A percentile compares a stretch with the other conserved stretches of the same genome.
These are phyloP conservation scores for Tetracladium maxilliforme DNA, from an alignment of 2,329 filamentous ascomycete species.

Conservation along the genomic window DNA sequence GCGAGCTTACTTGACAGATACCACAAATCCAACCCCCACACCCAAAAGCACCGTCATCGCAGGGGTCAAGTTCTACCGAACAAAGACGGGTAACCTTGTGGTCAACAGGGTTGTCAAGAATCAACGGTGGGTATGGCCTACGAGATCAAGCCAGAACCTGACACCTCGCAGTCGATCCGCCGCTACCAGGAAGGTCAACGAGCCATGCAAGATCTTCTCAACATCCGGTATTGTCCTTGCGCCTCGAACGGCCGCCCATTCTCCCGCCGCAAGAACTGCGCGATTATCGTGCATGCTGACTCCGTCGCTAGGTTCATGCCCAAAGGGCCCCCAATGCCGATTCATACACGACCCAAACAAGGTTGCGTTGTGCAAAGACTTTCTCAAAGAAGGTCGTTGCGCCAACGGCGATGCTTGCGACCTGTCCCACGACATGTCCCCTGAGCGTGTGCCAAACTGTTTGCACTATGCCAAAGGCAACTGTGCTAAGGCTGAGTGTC, in stretches of 20 bases:
- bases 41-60: constrained; percentile 61
- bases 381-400: constrained; percentile 68
- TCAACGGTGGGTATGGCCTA: constrained; percentile 47
- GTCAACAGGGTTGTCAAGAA: constrained; percentile 61
- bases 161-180: constrained; percentile 25
- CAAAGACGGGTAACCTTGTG: constrained; percentile 77
- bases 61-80: constrained; percentile 71
- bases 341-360: constrained; percentile 75
- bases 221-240: constrained; percentile 45
- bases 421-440: constrained; percentile 73
- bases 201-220: constrained; percentile 60
- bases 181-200: constrained; percentile 50
- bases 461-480: constrained; percentile 81
- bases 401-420: constrained; percentile 67
- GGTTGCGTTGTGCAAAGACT: constrained; percentile 82
- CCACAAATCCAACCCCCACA: constrained; percentile 43
- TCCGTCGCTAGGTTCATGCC: constrained; percentile 57
- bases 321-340: constrained; percentile 65
- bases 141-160: constrained; percentile 17
- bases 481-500: constrained; percentile 76
- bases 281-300: constrained; percentile 14
- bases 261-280: constrained; percentile 7
- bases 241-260: constrained; percentile 12
- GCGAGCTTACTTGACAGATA: constrained; percentile 7
- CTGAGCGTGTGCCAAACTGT: constrained; percentile 77